Evolutionary conservation across 257 asterid species (phyloP), one percentile per base, ranked within the genome.

Genomic region (Solanum acaule): DNA sequence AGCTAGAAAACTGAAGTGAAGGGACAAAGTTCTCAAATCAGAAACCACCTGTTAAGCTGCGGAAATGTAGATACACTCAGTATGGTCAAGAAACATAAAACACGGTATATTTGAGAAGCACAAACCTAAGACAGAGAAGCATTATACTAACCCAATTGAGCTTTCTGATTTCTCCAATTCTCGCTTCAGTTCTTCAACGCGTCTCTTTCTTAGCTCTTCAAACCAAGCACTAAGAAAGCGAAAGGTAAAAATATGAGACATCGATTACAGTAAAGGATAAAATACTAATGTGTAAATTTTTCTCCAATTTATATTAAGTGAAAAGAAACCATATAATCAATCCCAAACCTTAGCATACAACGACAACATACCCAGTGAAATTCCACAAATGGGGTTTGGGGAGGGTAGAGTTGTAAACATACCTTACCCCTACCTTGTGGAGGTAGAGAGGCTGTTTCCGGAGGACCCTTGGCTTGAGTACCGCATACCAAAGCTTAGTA

Each of bases 101-200:
- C 20, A 37, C 6, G 9, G 2, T 2, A 6, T 35, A 38, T 76
- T 76, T 76, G 34, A 40, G 59, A 22, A 23, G 34, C 34, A 76
- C 15, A 29, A 38, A 76, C 33, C 2, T 23, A 37, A 76, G 31
- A 76, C 16, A 10, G 52, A 61, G 34, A 46, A 37, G 42, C 12
- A 38, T n/a, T n/a, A 83, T 3, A 93, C 96, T 88, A 87, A 95
- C 99, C 98, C 97, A 75, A 97, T 97, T 63, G 98, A 93, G 87
- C 92, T 94, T 83, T 93, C 98, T 44, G 96, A 95, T 93, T 88
- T 93, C 86, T 92, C 95, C 88, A 96, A 91, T 86, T 93, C 96
- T 87, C 84, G 92, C 90, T 92, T 96, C 90, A 97, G 91, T 92
- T 95, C 98, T 11, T 93, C 98, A 86, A 96, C 91, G 70, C 98